Evolutionary conservation across 108 stramenopile genomes (phyloP).

Genomic region (Seminavis robusta): DNA sequence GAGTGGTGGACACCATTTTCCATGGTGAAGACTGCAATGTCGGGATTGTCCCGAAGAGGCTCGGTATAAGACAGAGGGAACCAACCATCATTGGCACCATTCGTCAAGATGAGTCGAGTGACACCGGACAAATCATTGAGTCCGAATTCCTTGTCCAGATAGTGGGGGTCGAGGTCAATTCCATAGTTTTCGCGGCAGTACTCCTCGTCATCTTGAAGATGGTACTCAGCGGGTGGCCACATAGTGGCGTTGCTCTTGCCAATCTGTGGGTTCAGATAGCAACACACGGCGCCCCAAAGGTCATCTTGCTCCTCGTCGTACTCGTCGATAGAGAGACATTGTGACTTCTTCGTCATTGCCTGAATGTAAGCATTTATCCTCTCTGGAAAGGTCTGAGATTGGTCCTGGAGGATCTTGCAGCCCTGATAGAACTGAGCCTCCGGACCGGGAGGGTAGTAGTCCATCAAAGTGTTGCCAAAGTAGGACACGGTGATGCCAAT

Average conservation of each 20-base stretch:
- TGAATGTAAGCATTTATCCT: conserved; percentile 75
- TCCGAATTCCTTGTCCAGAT: conserved; percentile 41
- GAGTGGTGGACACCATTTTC: conserved; percentile 80
- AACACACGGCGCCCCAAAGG: no score
- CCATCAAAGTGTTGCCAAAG: conserved; percentile 76
- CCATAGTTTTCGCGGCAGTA: conserved; percentile 58
- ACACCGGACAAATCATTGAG: conserved; percentile 55
- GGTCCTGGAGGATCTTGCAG: conserved; percentile 54
- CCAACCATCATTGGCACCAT: conserved; percentile 69
- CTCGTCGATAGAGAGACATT: conserved; percentile 53
- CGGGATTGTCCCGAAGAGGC: conserved; percentile 36
- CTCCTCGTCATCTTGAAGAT: conserved; percentile 29
- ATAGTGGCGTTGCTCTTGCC: conserved; percentile 38
- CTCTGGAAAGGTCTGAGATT: conserved; percentile 14
- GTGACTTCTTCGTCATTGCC: conserved; percentile 43
- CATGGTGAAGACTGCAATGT: conserved; percentile 67
- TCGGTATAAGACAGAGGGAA: conserved; percentile 37
- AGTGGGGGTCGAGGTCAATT: no score
- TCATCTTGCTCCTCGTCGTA: no score
- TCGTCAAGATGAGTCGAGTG: conserved; percentile 61
- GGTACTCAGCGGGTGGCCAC: conserved; percentile 51
- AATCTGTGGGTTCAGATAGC: no score
- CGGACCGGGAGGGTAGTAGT: conserved; percentile 64
- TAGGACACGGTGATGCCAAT: conserved; percentile 51
- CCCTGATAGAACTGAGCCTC: conserved; percentile 38